A percentile compares a stretch with the other conserved stretches of the same genome.
These are phyloP conservation scores for Boletus vermiculosoides DNA, from an alignment of 768 basidiomycete species.

Conservation along the genomic window DNA sequence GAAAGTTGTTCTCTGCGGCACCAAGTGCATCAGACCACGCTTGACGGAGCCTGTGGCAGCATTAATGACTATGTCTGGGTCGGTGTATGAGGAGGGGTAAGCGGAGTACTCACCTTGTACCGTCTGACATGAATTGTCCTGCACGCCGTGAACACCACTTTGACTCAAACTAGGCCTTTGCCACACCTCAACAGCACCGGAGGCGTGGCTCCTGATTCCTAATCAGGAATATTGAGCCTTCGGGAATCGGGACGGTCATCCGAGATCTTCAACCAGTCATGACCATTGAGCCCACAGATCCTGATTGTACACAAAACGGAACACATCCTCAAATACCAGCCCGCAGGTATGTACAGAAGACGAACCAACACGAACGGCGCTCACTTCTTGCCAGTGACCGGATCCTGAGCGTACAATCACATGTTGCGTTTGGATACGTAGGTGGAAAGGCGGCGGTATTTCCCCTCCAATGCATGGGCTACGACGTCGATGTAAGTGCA, in stretches of 20 bases:
- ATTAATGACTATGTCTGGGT: not conserved
- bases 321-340: not conserved
- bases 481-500: constrained; percentile 84
- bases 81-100: not conserved
- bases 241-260: not conserved
- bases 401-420: constrained; percentile 88
- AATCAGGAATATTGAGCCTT: constrained; percentile 2
- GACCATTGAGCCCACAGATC: not conserved
- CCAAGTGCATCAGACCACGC: constrained; percentile 78
- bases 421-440: constrained; percentile 92
- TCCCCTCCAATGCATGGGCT: constrained; percentile 83
- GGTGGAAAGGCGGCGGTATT: constrained; percentile 82
- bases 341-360: constrained; percentile 8
- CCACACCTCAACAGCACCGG: not conserved
- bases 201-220: constrained; percentile 6
- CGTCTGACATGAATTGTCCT: constrained; percentile 49
- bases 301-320: not conserved
- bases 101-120: constrained; percentile 47
- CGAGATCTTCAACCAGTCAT: not conserved
- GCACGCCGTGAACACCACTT: not conserved
- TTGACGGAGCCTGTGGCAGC: constrained; percentile 64
- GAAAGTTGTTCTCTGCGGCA: constrained; percentile 74
- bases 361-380: not conserved
- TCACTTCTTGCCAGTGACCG: constrained; percentile 40
- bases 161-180: not conserved